Conservation (phyloP, 2,329 filamentous ascomycete species). For the Mollisia scopiformis region DNA sequence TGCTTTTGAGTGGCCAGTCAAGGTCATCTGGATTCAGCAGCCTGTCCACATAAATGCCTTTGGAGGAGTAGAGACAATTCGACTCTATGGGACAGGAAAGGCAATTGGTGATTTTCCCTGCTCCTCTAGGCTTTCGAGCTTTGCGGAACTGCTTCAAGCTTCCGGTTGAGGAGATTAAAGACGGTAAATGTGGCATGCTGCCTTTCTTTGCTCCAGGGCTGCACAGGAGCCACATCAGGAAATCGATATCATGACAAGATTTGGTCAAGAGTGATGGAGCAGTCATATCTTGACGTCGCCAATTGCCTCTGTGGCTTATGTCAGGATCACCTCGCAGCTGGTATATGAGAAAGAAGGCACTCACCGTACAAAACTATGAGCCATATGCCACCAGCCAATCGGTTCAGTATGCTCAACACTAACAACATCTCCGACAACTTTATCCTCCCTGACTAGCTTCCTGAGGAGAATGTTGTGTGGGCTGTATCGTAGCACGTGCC, state of each 20-base stretch:
- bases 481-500: constrained; percentile 89
- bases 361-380: constrained; percentile 79
- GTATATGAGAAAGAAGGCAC: background rate
- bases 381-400: constrained; percentile 93
- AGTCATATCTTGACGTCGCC: constrained; percentile 75
- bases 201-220: constrained; percentile 30
- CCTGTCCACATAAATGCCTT: constrained; percentile 61
- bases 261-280: constrained; percentile 87
- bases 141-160: constrained; percentile 78
- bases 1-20: constrained; percentile 83
- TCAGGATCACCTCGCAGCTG: too few species aligned
- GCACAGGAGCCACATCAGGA: constrained; percentile 88
- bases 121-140: constrained; percentile 72
- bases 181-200: constrained; percentile 69
- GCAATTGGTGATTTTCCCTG: constrained; percentile 83
- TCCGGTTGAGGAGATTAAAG: constrained; percentile 73
- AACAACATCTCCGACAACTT: constrained; percentile 79
- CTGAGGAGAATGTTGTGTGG: constrained; percentile 87
- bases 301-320: constrained; percentile 71
- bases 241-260: constrained; percentile 93
- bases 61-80: constrained; percentile 82
- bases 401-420: constrained; percentile 91
- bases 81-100: constrained; percentile 74
- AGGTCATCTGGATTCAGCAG: constrained; percentile 66
- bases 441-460: constrained; percentile 73